Conservation (phyloP, 345 rosid genomes). For the Anacardium occidentale region DNA sequence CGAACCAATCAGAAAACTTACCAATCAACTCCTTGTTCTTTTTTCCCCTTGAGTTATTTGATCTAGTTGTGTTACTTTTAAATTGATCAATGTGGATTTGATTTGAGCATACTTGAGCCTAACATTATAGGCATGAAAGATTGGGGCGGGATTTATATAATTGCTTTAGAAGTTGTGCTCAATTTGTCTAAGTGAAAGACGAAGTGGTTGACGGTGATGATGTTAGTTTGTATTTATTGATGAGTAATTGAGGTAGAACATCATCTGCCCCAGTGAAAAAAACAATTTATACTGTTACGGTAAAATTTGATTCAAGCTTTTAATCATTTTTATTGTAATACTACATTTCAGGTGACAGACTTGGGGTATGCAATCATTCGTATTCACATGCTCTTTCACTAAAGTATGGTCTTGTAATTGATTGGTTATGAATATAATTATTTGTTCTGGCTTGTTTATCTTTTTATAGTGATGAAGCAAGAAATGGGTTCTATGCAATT, state of each 20-base stretch:
- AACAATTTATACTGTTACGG: not conserved
- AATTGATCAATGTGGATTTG: not conserved
- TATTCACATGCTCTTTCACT: conserved; percentile 20
- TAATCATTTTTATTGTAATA: not conserved
- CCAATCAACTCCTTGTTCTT: not conserved
- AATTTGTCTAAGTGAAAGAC: not conserved
- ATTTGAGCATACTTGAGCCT: not conserved
- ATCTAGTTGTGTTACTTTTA: not conserved
- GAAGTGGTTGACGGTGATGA: not conserved
- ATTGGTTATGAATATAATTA: not conserved
- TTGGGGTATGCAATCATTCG: conserved; percentile 24
- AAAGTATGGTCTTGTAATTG: not conserved
- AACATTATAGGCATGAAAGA: no score
- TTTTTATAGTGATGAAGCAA: not conserved
- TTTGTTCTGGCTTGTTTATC: not conserved
- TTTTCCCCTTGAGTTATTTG: not conserved
- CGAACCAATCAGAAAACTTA: not conserved
- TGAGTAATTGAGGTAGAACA: not conserved
- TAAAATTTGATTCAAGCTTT: not conserved
- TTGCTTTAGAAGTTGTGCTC: no score
- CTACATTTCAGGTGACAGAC: conserved; percentile 16
- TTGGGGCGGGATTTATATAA: no score
- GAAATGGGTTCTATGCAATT: not conserved
- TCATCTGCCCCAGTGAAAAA: not conserved
- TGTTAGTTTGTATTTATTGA: not conserved